Conservation (phyloP, 2,329 filamentous ascomycete species). For the Cadophora luteo-olivacea region DNA sequence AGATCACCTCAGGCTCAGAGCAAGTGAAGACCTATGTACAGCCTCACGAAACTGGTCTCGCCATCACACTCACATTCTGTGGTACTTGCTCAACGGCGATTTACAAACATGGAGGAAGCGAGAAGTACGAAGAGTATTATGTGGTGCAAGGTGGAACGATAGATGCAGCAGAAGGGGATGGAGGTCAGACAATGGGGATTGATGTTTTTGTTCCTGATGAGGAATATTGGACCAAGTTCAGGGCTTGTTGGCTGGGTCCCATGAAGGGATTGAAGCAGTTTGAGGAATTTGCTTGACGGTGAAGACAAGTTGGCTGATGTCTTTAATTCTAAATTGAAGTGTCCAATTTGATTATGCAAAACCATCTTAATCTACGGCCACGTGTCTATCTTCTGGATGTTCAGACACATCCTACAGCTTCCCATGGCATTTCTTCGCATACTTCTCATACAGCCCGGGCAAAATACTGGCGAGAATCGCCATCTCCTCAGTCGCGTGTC, state of each 20-base stretch:
- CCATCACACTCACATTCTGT: slow-evolving; percentile 17
- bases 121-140: slow-evolving; percentile 19
- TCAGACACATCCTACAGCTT: neutral
- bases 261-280: slow-evolving; percentile 13
- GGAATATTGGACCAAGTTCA: slow-evolving; percentile 21
- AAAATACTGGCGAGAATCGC: slow-evolving; percentile 16
- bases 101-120: slow-evolving; percentile 20
- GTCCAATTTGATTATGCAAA: neutral
- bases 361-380: neutral
- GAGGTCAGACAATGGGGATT: neutral
- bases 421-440: slow-evolving; percentile 9
- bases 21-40: slow-evolving; percentile 11
- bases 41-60: slow-evolving; percentile 15
- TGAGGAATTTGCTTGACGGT: slow-evolving; percentile 13
- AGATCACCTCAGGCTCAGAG: slow-evolving; percentile 7
- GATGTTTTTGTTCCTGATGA: slow-evolving; percentile 14
- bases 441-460: slow-evolving; percentile 21
- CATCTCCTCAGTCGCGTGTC: slow-evolving; percentile 24
- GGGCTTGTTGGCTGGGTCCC: slow-evolving; percentile 13
- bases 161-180: slow-evolving; percentile 14
- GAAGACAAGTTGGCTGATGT: too few relatives aligned
- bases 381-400: too few relatives aligned
- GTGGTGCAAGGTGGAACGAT: slow-evolving; percentile 12
- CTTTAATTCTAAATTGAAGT: neutral
- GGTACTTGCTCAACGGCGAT: slow-evolving; percentile 9